phyloP scores from a whole-genome alignment of 495 filamentous ascomycete species.

The Chaetomidium leptoderma region DNA sequence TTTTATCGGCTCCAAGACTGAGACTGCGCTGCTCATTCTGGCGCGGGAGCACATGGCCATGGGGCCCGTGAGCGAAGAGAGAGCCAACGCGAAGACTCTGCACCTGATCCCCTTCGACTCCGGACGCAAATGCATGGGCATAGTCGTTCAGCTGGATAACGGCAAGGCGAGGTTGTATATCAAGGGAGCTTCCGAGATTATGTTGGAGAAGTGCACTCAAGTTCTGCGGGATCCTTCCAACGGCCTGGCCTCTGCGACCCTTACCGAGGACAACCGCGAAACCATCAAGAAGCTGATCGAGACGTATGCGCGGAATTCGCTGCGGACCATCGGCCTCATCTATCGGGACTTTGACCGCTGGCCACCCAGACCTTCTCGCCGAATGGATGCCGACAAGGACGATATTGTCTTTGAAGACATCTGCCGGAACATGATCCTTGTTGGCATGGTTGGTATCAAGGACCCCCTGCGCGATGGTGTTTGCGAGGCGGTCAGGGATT shows the following conservation, averaged over 20 bases:
- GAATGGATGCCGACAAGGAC: constrained; percentile 61
- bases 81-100: constrained; percentile 62
- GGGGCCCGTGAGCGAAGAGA: constrained; percentile 61
- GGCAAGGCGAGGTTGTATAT: constrained; percentile 67
- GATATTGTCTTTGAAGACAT: constrained; percentile 75
- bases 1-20: constrained; percentile 87
- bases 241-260: constrained; percentile 48
- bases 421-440: constrained; percentile 64
- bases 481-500: constrained; percentile 65
- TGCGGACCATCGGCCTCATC: constrained; percentile 80
- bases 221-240: constrained; percentile 69
- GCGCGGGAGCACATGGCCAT: constrained; percentile 74
- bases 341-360: constrained; percentile 88
- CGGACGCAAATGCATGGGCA: constrained; percentile 82
- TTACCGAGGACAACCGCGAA: constrained; percentile 57
- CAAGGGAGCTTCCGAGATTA: constrained; percentile 87
- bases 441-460: constrained; percentile 81
- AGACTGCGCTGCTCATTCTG: constrained; percentile 74
- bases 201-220: constrained; percentile 65
- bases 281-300: constrained; percentile 63
- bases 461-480: constrained; percentile 83
- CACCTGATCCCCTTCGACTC: constrained; percentile 87
- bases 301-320: constrained; percentile 72
- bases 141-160: constrained; percentile 62
- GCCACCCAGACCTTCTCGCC: constrained; percentile 68